Evolutionary conservation across 2,329 filamentous ascomycete genomes (phyloP).

Genomic region (Fusarium lateritium): DNA sequence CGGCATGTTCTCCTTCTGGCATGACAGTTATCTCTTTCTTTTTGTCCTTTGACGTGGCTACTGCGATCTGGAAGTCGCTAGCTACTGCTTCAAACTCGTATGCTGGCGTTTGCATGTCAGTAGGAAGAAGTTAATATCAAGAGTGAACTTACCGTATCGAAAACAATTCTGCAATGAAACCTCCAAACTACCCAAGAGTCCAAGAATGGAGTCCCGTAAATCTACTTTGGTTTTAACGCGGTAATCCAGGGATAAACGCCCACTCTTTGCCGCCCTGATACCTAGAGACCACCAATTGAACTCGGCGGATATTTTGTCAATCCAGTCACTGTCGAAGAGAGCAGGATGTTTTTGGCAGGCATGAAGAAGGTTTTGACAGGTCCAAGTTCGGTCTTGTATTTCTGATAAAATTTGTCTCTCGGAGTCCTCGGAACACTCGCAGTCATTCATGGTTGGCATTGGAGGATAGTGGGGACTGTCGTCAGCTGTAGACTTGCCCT

Average conservation of each 20-base stretch:
- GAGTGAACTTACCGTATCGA: background rate
- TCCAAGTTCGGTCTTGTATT: background rate
- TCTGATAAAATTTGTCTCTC: background rate
- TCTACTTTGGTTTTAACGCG: background rate
- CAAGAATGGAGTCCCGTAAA: background rate
- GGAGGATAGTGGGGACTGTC: too few species aligned
- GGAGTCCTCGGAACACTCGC: too few species aligned
- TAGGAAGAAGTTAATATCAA: background rate
- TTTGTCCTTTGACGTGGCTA: too few species aligned
- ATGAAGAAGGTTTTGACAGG: background rate
- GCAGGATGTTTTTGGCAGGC: background rate
- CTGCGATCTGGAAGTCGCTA: too few species aligned
- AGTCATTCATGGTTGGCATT: too few species aligned
- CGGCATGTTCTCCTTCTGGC: too few species aligned
- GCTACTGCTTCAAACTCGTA: too few species aligned
- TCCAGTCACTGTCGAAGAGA: background rate
- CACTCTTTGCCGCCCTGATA: conserved; percentile 1
- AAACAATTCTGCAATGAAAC: background rate
- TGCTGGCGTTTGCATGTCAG: background rate
- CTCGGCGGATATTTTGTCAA: conserved; percentile 6
- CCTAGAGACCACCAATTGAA: conserved; percentile 8
- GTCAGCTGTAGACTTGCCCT: too few species aligned
- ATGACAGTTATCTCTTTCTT: too few species aligned
- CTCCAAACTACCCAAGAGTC: background rate
- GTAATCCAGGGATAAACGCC: background rate